Evolutionary conservation across 495 filamentous ascomycete species (phyloP).

Genomic region (Neurospora sp.): DNA sequence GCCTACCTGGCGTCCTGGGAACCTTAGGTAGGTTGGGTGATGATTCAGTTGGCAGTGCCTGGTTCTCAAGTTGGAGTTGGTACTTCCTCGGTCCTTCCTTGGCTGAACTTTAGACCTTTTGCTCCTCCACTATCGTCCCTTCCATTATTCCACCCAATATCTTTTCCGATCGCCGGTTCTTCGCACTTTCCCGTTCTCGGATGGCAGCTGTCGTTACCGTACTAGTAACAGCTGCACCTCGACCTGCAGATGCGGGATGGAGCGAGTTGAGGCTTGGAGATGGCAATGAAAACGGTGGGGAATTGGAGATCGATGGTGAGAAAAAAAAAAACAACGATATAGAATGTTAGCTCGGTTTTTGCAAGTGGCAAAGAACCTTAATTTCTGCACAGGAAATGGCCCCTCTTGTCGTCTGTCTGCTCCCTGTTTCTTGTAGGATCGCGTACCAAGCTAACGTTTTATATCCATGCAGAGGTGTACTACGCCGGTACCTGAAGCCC

Average conservation of each 20-base stretch:
- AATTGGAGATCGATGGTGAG: neutral
- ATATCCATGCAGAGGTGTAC: neutral
- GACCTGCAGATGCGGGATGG: neutral
- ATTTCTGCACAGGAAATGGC: neutral
- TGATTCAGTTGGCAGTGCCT: neutral
- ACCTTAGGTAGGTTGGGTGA: neutral
- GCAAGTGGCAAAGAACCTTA: neutral
- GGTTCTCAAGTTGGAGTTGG: neutral
- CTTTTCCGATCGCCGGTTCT: neutral
- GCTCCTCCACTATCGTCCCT: neutral
- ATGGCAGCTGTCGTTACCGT: neutral
- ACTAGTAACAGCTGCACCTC: neutral
- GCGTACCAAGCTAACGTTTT: neutral
- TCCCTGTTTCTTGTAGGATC: neutral
- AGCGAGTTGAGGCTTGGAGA: neutral
- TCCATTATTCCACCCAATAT: neutral
- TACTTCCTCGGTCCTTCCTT: neutral
- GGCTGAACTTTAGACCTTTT: neutral
- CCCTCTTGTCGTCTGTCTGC: neutral
- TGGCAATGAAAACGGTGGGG: neutral
- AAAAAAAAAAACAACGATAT: neutral
- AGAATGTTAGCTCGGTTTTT: neutral
- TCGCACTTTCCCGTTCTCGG: neutral
- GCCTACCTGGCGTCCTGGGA: neutral
- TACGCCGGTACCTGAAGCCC: neutral